phyloP scores from a whole-genome alignment of 2,329 filamentous ascomycete species.

The Cladophialophora psammophila region DNA sequence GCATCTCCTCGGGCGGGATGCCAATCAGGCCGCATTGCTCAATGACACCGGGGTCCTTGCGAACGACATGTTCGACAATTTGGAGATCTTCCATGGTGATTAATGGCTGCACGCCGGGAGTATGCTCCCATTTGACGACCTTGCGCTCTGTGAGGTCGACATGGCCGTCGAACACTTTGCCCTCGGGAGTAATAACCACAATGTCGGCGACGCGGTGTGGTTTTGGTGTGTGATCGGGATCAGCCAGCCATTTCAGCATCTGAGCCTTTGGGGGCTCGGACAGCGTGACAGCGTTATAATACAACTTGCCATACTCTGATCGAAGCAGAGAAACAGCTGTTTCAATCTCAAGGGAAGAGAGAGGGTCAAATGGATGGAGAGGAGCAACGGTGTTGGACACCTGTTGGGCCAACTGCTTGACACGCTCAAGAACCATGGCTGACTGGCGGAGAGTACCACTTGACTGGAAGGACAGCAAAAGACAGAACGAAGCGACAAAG shows the following conservation, averaged over 20 bases:
- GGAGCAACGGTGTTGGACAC: constrained; percentile 62
- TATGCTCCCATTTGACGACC: constrained; percentile 76
- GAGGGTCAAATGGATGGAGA: constrained; percentile 79
- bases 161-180: constrained; percentile 82
- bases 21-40: constrained; percentile 87
- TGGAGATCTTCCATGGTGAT: constrained; percentile 93
- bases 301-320: constrained; percentile 72
- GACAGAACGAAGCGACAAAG: constrained; percentile 4
- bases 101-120: constrained; percentile 81
- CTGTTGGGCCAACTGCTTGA: constrained; percentile 70
- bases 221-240: constrained; percentile 65
- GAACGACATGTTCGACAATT: constrained; percentile 76
- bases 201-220: constrained; percentile 80
- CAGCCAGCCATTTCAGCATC: constrained; percentile 79
- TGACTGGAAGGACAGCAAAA: not conserved
- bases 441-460: constrained; percentile 2
- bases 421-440: constrained; percentile 67
- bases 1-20: constrained; percentile 82
- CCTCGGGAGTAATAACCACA: constrained; percentile 79
- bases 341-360: constrained; percentile 76
- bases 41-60: constrained; percentile 83
- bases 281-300: constrained; percentile 86
- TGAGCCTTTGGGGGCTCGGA: constrained; percentile 85
- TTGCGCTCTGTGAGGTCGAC: constrained; percentile 73
- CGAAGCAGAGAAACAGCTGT: constrained; percentile 72